Evolutionary conservation across 352 stramenopile genomes (phyloP).

Genomic region (Salisapilia sapeloensis): DNA sequence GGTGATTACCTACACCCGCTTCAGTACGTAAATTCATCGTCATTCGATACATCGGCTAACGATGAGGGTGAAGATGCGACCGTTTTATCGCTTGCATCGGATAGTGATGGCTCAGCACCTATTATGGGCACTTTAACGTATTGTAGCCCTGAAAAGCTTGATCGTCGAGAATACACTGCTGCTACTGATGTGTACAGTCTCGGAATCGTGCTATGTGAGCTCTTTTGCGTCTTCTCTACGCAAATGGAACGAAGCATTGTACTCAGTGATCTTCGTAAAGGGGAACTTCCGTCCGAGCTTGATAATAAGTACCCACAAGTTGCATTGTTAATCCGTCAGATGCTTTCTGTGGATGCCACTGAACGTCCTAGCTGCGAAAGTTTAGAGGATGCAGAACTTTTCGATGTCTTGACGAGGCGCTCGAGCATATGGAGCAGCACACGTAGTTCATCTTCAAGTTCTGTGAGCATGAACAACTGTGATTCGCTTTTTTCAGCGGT

Average conservation of each 20-base stretch:
- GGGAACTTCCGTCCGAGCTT: constrained; percentile 15
- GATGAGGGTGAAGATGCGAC: constrained; percentile 7
- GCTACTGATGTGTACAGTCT: constrained; percentile 62
- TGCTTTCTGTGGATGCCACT: constrained; percentile 23
- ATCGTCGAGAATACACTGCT: constrained; percentile 16
- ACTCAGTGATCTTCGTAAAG: constrained; percentile 22
- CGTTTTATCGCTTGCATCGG: not conserved
- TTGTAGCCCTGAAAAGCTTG: constrained; percentile 56
- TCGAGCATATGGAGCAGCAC: too few species aligned
- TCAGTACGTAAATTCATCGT: constrained; percentile 30
- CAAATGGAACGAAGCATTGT: constrained; percentile 65
- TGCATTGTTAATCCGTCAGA: constrained; percentile 19
- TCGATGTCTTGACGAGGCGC: too few species aligned
- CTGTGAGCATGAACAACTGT: too few species aligned
- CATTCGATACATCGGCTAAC: constrained; percentile 18
- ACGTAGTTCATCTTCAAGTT: too few species aligned
- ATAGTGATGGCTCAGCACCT: constrained; percentile 52
- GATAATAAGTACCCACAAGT: constrained; percentile 19
- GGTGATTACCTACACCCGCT: constrained; percentile 32
- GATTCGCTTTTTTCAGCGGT: too few species aligned
- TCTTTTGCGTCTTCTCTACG: constrained; percentile 57
- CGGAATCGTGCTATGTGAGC: constrained; percentile 47
- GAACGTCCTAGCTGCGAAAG: constrained; percentile 23
- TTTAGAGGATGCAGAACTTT: constrained; percentile 14
- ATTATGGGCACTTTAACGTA: constrained; percentile 57